These are phyloP conservation scores for Zopfochytrium polystomum DNA, from an alignment of 371 early-diverging fungal genomes.

Conservation along the genomic window DNA sequence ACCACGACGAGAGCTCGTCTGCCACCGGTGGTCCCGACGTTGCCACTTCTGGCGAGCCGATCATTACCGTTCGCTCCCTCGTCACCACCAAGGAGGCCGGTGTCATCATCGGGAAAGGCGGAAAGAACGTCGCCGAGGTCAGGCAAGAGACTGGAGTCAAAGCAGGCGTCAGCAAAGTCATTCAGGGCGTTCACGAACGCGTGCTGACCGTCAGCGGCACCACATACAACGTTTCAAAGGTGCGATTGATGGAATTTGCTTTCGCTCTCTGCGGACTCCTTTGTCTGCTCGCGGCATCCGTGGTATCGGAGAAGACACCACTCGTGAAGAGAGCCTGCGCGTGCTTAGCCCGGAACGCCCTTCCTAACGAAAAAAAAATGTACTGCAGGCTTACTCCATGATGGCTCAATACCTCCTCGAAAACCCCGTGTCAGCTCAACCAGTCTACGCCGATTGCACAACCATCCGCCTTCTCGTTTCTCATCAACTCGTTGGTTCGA, in stretches of 20 bases:
- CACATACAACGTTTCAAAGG: constrained; percentile 69
- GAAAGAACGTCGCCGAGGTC: constrained; percentile 78
- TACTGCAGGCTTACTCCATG: constrained; percentile 65
- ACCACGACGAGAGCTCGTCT: too few species aligned
- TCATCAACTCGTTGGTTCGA: constrained; percentile 61
- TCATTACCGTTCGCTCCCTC: constrained; percentile 76
- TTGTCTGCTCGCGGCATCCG: too few species aligned
- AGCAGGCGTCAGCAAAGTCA: constrained; percentile 83
- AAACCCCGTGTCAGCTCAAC: constrained; percentile 57
- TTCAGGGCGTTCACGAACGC: constrained; percentile 79
- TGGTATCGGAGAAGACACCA: too few species aligned
- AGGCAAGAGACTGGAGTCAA: constrained; percentile 76
- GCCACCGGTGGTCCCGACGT: too few species aligned
- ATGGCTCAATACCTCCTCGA: constrained; percentile 81
- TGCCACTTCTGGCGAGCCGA: not conserved
- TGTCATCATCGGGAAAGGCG: constrained; percentile 85
- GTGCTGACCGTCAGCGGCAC: constrained; percentile 76
- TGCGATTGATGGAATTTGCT: too few species aligned
- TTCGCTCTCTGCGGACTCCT: too few species aligned
- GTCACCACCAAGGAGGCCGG: constrained; percentile 88
- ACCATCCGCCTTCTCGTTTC: constrained; percentile 56
- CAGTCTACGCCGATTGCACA: constrained; percentile 12
- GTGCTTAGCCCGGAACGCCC: too few species aligned
- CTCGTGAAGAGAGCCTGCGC: too few species aligned
- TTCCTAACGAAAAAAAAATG: too few species aligned